Conservation (phyloP, 257 asterid genomes). For the Sherardia arvensis region DNA sequence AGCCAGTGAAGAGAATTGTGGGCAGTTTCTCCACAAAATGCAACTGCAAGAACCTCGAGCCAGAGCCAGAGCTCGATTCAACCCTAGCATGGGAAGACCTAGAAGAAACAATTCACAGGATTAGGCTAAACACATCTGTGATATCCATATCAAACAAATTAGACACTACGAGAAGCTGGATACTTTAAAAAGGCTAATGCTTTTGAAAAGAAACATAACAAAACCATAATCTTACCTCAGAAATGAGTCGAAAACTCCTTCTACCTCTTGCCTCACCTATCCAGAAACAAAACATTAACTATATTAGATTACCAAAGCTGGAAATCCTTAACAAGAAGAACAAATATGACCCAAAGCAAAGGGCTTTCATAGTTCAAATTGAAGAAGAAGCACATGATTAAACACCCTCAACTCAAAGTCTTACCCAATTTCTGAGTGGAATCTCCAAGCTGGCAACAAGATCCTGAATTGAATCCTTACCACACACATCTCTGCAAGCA, state of each 20-base stretch:
- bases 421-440: constrained; percentile 47
- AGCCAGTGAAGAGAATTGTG: constrained; percentile 49
- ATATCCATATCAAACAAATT: background rate
- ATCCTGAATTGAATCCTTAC: constrained; percentile 38
- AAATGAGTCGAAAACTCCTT: constrained; percentile 22
- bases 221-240: constrained; percentile 33
- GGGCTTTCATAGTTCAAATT: background rate
- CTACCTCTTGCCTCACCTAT: constrained; percentile 66
- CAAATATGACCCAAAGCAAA: background rate
- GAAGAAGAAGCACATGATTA: background rate
- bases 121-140: background rate
- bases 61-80: constrained; percentile 19
- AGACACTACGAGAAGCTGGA: background rate
- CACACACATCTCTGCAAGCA: constrained; percentile 29
- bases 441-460: constrained; percentile 44
- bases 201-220: background rate
- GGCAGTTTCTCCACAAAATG: constrained; percentile 38
- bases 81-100: constrained; percentile 34
- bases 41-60: constrained; percentile 40
- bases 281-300: constrained; percentile 5
- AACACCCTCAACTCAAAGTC: background rate
- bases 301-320: background rate
- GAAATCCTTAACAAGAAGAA: background rate
- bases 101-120: background rate
- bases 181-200: background rate